These are phyloP conservation scores for Pseudogymnoascus sp. DNA, from an alignment of 2,329 filamentous ascomycete genomes.

Conservation along the genomic window DNA sequence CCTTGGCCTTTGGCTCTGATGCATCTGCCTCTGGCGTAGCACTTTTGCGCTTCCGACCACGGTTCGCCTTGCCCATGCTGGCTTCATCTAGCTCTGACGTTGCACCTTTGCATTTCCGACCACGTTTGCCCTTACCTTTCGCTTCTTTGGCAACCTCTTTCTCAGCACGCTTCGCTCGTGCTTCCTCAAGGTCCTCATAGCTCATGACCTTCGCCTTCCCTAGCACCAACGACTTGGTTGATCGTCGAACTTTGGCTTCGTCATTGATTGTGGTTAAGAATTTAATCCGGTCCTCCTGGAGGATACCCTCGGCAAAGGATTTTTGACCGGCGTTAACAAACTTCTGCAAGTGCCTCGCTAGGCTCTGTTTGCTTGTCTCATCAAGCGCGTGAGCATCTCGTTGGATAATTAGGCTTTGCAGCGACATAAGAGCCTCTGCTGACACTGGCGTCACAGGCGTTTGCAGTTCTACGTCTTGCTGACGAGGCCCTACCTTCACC, in stretches of 20 bases:
- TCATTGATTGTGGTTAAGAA: slow-evolving; percentile 15
- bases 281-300: background rate
- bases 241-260: slow-evolving; percentile 17
- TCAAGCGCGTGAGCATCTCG: too few species aligned
- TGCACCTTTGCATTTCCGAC: slow-evolving; percentile 15
- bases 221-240: slow-evolving; percentile 14
- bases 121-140: slow-evolving; percentile 15
- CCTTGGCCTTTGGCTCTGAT: slow-evolving; percentile 5
- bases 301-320: too few species aligned
- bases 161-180: slow-evolving; percentile 16
- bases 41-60: slow-evolving; percentile 17
- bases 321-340: too few species aligned
- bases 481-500: too few species aligned
- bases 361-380: too few species aligned
- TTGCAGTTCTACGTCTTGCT: too few species aligned
- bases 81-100: slow-evolving; percentile 7
- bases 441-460: too few species aligned
- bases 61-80: slow-evolving; percentile 13
- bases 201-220: slow-evolving; percentile 20
- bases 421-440: too few species aligned
- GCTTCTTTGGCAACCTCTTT: slow-evolving; percentile 11
- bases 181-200: slow-evolving; percentile 27
- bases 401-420: too few species aligned
- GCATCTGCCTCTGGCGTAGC: slow-evolving; percentile 11
- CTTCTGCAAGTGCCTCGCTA: too few species aligned